Base-by-base conservation (phyloP, 2,329 filamentous ascomycete genomes). In the Neocatenulostroma microsporum region DNA sequence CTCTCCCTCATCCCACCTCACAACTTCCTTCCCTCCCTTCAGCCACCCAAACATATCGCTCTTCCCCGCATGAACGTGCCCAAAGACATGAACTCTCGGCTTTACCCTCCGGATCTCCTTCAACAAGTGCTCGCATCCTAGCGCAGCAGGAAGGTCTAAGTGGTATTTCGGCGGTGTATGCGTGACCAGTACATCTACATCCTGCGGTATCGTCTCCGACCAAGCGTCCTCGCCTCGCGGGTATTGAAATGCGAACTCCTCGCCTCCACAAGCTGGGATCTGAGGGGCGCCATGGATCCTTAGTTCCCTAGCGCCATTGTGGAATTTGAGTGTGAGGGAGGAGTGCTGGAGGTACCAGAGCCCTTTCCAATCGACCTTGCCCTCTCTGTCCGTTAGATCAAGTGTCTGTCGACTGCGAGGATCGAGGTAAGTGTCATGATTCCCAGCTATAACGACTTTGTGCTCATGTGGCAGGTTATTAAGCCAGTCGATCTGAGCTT, bases 381-480 rank as follows among this genome's bases (percentile, higher is more conserved):
- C 58, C 29, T 63, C 55, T 21, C 69, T 67, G 53, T 85, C 78
- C 30, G 73, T 67, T 8, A 69, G 62, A 1, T 51, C 37, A 3
- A 68, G 44, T 14, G 61, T 62, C 12, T 58, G 61, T 3, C 83
- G 72, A 11, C 76, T 78, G 21, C 69, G 67, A 17, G 74, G 67
- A 59, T 94, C 89, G 43, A 94, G 82, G 67, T 78, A 93, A 51
- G 77, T 80, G 56, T 95, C 89, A 59, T 95, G 89, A 56, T 95
- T 95, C 1, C 89, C 89, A 21, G 78, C 77, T 20, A 96, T 78
- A 21, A 88, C 74, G 17, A 95, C 70, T 61, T 94, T 94, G 59
- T 93, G 73, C 23, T 65, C 63, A 54, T 94, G 86, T 0, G 84
- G 83, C 6, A 88, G 72, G 3, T 68, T 67, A 30, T 70, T 73